Percentiles rank a stretch among this genome's conserved stretches.
These are phyloP conservation scores for Cucumis sativus DNA, from an alignment of 306 rosid genomes.

Conservation along the genomic window DNA sequence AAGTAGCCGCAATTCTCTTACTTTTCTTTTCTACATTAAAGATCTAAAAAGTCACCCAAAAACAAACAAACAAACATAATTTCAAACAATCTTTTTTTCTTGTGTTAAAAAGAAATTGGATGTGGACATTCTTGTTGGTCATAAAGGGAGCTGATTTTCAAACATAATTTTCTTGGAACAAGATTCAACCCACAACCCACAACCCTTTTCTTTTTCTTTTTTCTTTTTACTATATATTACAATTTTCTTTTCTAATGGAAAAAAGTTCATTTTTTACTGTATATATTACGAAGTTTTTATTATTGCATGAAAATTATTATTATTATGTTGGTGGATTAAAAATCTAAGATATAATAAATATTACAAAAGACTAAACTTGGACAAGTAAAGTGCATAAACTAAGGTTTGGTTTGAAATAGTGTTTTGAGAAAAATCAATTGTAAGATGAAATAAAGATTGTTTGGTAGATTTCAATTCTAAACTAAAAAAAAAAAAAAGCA, in stretches of 20 bases:
- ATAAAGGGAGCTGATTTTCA: neutral
- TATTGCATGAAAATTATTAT: no score
- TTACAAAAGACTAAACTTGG: no score
- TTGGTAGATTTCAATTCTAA: no score
- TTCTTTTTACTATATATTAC: neutral
- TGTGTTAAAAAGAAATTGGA: neutral
- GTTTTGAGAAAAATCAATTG: no score
- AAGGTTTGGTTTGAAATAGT: no score
- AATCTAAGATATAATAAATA: no score
- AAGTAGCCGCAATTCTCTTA: neutral
- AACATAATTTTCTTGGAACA: neutral
- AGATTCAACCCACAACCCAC: neutral
- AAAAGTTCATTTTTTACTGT: neutral
- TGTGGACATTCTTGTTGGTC: neutral
- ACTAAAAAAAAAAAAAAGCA: no score
- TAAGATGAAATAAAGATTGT: no score
- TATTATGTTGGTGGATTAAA: no score
- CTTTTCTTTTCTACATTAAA: neutral
- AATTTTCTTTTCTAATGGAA: neutral
- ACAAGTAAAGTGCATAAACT: no score
- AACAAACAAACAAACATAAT: neutral
- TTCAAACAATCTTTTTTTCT: neutral
- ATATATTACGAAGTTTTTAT: neutral
- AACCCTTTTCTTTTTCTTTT: neutral
- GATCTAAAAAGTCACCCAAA: neutral